These are phyloP conservation scores for Exidia glandulosa DNA, from an alignment of 768 basidiomycete genomes.

Conservation along the genomic window DNA sequence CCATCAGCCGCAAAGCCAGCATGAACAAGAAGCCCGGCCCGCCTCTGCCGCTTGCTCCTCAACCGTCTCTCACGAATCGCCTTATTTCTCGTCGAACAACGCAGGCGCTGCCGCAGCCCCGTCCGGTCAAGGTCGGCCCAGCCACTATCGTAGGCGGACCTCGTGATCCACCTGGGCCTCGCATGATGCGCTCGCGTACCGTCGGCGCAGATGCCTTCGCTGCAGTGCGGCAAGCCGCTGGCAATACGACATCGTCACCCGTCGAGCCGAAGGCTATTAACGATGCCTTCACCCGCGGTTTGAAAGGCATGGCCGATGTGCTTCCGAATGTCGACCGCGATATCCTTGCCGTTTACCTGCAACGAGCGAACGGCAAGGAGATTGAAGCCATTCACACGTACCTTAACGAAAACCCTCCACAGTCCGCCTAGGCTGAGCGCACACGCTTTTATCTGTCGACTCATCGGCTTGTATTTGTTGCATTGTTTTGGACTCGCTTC, in stretches of 20 bases:
- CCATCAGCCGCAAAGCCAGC: constrained; percentile 63
- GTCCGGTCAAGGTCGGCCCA: constrained; percentile 20
- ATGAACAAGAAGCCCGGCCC: constrained; percentile 21
- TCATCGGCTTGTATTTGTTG: constrained; percentile 13
- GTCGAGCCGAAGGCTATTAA: constrained; percentile 27
- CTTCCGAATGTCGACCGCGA: constrained; percentile 62
- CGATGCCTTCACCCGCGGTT: constrained; percentile 42
- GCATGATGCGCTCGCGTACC: constrained; percentile 2
- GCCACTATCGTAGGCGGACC: not conserved
- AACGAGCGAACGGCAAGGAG: constrained; percentile 57
- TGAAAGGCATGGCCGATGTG: constrained; percentile 59
- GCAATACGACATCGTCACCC: not conserved
- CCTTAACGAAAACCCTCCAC: constrained; percentile 69
- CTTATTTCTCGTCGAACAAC: constrained; percentile 21
- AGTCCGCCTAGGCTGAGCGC: not conserved
- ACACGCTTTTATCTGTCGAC: constrained; percentile 16
- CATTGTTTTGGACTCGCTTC: constrained; percentile 6
- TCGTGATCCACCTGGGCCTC: constrained; percentile 7
- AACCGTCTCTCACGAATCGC: constrained; percentile 25
- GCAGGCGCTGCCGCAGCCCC: constrained; percentile 19
- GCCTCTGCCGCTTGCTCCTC: constrained; percentile 13
- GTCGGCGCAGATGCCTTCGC: not conserved
- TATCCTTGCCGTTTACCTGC: constrained; percentile 60
- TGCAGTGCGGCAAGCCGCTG: not conserved
- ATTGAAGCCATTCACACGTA: constrained; percentile 81